A percentile compares a stretch with the other conserved stretches of the same genome.
These are phyloP conservation scores for Diaporthe sp. DNA, from an alignment of 2,329 filamentous ascomycete species.

Conservation along the genomic window DNA sequence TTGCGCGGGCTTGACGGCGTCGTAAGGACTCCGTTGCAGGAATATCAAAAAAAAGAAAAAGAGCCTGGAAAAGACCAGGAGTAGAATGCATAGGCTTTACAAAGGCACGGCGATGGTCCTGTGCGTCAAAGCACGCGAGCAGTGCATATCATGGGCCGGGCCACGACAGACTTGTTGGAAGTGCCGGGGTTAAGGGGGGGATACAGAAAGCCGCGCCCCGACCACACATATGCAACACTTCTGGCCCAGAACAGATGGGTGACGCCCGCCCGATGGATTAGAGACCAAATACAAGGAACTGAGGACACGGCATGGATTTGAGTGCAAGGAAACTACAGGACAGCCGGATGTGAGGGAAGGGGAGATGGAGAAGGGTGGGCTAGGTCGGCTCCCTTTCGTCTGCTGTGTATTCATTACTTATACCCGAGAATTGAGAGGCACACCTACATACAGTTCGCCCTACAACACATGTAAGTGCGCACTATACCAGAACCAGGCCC, in stretches of 20 bases:
- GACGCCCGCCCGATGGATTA: too few relatives aligned
- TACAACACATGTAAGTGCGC: not conserved
- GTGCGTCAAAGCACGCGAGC: not conserved
- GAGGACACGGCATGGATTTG: too few relatives aligned
- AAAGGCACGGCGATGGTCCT: too few relatives aligned
- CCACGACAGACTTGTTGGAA: not conserved
- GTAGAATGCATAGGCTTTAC: not conserved
- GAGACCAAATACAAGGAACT: too few relatives aligned
- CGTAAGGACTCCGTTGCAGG: not conserved
- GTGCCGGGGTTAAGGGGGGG: not conserved
- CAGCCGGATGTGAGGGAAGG: too few relatives aligned
- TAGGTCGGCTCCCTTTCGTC: not conserved
- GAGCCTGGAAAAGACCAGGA: not conserved
- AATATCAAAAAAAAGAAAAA: not conserved
- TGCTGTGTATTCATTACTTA: conserved; percentile 9
- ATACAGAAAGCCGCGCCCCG: not conserved
- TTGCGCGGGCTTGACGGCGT: not conserved
- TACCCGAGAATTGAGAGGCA: conserved; percentile 21
- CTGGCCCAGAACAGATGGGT: too few relatives aligned
- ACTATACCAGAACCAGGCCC: too few relatives aligned
- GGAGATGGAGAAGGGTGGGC: conserved; percentile 38
- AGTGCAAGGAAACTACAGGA: too few relatives aligned
- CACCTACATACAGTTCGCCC: not conserved
- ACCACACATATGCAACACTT: too few relatives aligned
- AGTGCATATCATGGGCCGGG: not conserved